Conservation (phyloP, 1,139 yeast species). For the Saccharomyces hybrid region DNA sequence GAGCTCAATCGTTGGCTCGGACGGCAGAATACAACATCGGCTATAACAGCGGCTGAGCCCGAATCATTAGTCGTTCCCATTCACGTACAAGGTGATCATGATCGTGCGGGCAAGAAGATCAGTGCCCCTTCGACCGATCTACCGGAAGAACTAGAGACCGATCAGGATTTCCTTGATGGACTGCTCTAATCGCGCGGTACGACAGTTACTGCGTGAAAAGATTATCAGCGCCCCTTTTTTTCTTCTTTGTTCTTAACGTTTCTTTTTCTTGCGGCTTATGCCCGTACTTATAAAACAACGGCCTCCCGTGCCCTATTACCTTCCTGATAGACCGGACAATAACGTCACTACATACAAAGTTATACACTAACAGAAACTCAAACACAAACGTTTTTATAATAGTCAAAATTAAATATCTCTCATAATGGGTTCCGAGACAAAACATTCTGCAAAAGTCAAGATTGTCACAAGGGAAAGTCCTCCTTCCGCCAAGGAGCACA, state of each 20-base stretch:
- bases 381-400: background rate
- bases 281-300: background rate
- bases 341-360: background rate
- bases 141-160: constrained; percentile 19
- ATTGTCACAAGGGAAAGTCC: background rate
- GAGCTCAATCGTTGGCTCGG: background rate
- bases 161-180: constrained; percentile 26
- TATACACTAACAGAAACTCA: background rate
- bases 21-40: background rate
- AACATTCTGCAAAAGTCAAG: background rate
- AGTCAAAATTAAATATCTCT: background rate
- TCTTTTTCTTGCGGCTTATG: background rate
- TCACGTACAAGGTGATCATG: background rate
- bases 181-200: constrained; percentile 10
- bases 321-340: background rate
- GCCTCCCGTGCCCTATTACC: background rate
- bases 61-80: background rate
- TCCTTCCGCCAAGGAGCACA: background rate
- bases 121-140: constrained; percentile 8
- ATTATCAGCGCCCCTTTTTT: background rate
- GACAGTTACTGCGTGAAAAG: background rate
- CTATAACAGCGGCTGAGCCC: background rate
- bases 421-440: background rate
- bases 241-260: background rate
- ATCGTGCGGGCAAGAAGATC: background rate